phyloP scores from a whole-genome alignment of 768 basidiomycete species.

The Clavulina sp. region DNA sequence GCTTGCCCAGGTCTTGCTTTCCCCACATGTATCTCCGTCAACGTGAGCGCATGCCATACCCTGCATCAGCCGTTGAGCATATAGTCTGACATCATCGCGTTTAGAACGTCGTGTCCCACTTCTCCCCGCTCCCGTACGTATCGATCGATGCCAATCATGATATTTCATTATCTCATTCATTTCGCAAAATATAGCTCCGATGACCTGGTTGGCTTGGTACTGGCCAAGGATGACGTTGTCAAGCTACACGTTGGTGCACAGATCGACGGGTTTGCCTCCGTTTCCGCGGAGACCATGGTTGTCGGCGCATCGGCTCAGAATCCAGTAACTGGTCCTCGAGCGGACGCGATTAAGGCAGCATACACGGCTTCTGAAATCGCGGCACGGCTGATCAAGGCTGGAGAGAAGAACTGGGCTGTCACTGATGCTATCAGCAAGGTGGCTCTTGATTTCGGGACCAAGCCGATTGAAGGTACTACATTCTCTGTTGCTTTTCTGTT shows the following conservation, averaged over 20 bases:
- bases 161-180: background rate
- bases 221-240: conserved; percentile 80
- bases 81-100: background rate
- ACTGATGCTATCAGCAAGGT: conserved; percentile 71
- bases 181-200: conserved; percentile 49
- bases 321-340: conserved; percentile 70
- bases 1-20: conserved; percentile 63
- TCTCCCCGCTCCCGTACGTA: conserved; percentile 84
- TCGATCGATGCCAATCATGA: background rate
- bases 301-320: conserved; percentile 56
- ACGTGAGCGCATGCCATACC: conserved; percentile 21
- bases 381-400: conserved; percentile 78
- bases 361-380: conserved; percentile 86
- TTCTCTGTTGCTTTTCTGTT: background rate
- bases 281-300: conserved; percentile 85
- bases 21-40: conserved; percentile 85
- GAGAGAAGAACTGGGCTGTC: conserved; percentile 88
- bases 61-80: background rate
- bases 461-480: conserved; percentile 74
- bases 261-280: conserved; percentile 90
- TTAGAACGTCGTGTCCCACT: conserved; percentile 74
- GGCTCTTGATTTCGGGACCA: conserved; percentile 60
- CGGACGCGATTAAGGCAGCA: conserved; percentile 87
- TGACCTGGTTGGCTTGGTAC: conserved; percentile 42
- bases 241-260: conserved; percentile 94